Evolutionary conservation across 2,329 filamentous ascomycete species (phyloP).

Genomic region (Penicillium sp.): DNA sequence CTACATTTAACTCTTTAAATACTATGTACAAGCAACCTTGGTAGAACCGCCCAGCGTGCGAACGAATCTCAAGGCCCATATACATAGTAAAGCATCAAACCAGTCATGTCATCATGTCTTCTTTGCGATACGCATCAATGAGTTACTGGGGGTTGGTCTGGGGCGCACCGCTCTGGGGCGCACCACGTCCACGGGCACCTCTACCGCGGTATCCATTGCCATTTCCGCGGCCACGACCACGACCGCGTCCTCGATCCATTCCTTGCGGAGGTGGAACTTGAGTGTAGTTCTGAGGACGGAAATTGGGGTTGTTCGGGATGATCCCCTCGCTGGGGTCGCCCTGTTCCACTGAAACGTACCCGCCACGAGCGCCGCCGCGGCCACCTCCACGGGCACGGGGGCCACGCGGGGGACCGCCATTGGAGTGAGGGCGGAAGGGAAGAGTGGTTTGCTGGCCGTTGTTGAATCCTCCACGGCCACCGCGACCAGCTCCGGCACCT

Average conservation of each 20-base stretch:
- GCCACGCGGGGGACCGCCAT: conserved; percentile 24
- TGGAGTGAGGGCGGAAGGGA: conserved; percentile 35
- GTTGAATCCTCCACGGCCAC: conserved; percentile 35
- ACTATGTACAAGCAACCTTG: background rate
- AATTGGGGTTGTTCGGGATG: conserved; percentile 56
- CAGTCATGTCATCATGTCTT: background rate
- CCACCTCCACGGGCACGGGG: conserved; percentile 37
- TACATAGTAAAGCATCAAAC: conserved; percentile 8
- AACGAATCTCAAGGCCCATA: conserved; percentile 2
- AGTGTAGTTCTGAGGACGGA: conserved; percentile 56
- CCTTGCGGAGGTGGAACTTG: conserved; percentile 52
- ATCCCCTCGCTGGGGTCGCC: conserved; percentile 56
- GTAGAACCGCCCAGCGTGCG: background rate
- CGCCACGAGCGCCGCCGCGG: conserved; percentile 38
- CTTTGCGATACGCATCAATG: background rate
- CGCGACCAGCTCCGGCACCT: conserved; percentile 39
- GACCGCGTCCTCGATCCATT: conserved; percentile 41
- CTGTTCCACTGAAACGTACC: conserved; percentile 48
- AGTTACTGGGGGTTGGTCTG: conserved; percentile 13
- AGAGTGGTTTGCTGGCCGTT: conserved; percentile 28
- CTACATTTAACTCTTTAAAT: conserved; percentile 3
- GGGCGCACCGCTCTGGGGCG: conserved; percentile 25
- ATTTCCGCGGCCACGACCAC: conserved; percentile 39
- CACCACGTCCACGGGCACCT: conserved; percentile 31
- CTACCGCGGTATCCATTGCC: conserved; percentile 35